Evolutionary conservation across 176 grass and related monocot species (phyloP).

Genomic region (Alopecurus myosuroides): DNA sequence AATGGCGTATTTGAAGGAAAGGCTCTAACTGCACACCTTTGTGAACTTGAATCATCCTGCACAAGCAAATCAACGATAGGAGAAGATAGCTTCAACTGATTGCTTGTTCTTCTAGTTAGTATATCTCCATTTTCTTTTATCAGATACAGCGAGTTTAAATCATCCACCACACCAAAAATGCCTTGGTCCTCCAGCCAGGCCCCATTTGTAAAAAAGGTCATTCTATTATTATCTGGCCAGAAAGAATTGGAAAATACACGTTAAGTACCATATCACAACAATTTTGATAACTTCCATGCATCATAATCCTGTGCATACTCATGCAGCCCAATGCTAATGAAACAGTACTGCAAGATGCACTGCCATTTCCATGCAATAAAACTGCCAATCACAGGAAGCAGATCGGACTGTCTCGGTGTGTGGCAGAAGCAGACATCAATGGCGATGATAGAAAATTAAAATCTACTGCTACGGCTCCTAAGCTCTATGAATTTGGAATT

Average conservation of each 20-base stretch:
- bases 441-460: neutral
- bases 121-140: conserved; percentile 76
- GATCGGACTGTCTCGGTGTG: neutral
- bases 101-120: conserved; percentile 61
- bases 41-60: conserved; percentile 49
- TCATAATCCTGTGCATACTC: conserved; percentile 4
- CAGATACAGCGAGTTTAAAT: conserved; percentile 63
- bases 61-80: conserved; percentile 49
- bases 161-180: conserved; percentile 67
- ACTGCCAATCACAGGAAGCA: neutral
- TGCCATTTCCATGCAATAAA: neutral
- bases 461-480: neutral
- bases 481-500: neutral
- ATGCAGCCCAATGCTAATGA: neutral
- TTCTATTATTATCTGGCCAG: conserved; percentile 72
- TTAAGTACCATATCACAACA: conserved; percentile 13
- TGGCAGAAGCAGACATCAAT: neutral
- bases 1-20: conserved; percentile 2
- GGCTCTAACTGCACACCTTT: conserved; percentile 29
- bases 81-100: conserved; percentile 67
- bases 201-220: conserved; percentile 58
- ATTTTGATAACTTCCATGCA: conserved; percentile 12
- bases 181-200: conserved; percentile 75
- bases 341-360: conserved; percentile 14
- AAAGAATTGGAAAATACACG: conserved; percentile 28